Percentiles rank a stretch among this genome's conserved stretches.
phyloP scores from a whole-genome alignment of 2,329 filamentous ascomycete genomes.

The Mycocentrospora acerina region DNA sequence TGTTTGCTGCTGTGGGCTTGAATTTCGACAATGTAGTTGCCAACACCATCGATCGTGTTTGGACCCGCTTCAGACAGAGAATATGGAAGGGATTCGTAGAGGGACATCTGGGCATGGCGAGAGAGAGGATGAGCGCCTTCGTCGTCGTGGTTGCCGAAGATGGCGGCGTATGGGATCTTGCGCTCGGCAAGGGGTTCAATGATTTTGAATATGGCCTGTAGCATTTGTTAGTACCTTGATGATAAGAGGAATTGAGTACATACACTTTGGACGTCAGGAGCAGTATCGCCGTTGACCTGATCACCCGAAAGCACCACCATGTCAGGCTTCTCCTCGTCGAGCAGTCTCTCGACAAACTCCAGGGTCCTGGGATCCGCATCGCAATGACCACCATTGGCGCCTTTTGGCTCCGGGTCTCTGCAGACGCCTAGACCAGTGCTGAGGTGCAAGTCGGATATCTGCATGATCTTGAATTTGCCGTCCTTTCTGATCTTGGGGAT shows the following conservation, averaged over 20 bases:
- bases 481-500: slow-evolving; percentile 79
- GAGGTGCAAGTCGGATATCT: slow-evolving; percentile 90
- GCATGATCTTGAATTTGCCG: slow-evolving; percentile 96
- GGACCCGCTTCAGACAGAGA: slow-evolving; percentile 85
- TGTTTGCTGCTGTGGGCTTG: slow-evolving; percentile 81
- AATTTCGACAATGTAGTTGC: slow-evolving; percentile 93
- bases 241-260: slow-evolving; percentile 25
- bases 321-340: slow-evolving; percentile 93
- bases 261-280: slow-evolving; percentile 85
- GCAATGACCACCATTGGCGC: slow-evolving; percentile 72
- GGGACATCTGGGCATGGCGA: slow-evolving; percentile 76
- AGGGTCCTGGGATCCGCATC: slow-evolving; percentile 90
- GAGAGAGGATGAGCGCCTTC: slow-evolving; percentile 79
- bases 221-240: slow-evolving; percentile 17
- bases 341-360: slow-evolving; percentile 78
- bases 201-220: slow-evolving; percentile 86
- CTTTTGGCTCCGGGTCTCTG: slow-evolving; percentile 79
- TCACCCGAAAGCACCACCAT: slow-evolving; percentile 90
- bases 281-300: slow-evolving; percentile 91
- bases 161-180: slow-evolving; percentile 87
- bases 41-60: slow-evolving; percentile 80
- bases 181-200: slow-evolving; percentile 80
- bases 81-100: slow-evolving; percentile 84
- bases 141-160: slow-evolving; percentile 98
- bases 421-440: slow-evolving; percentile 86